Conservation (phyloP, 768 basidiomycete species). For the Lactifluus volemus region DNA sequence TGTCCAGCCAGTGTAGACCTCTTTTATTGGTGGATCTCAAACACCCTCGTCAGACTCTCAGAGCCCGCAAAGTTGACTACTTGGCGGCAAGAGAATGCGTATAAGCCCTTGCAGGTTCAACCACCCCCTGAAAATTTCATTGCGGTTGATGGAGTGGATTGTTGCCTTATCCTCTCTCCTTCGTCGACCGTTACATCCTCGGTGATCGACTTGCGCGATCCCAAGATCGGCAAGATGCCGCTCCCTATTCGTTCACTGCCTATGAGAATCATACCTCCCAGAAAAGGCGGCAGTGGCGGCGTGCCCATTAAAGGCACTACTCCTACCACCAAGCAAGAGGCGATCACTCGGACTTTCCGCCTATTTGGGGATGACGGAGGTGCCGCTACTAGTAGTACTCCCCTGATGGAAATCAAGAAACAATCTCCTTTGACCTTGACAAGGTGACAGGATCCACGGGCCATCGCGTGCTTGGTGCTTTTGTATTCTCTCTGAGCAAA, state of each 20-base stretch:
- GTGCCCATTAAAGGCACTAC: not conserved
- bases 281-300: conserved; percentile 15
- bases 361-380: conserved; percentile 22
- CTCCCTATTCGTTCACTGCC: conserved; percentile 68
- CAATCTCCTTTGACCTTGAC: conserved; percentile 87
- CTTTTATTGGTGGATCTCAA: conserved; percentile 55
- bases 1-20: conserved; percentile 49
- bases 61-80: conserved; percentile 60
- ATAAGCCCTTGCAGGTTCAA: conserved; percentile 65
- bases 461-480: conserved; percentile 23
- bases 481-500: not conserved
- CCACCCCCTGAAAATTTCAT: conserved; percentile 41
- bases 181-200: conserved; percentile 25
- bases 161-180: conserved; percentile 55
- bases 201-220: conserved; percentile 36
- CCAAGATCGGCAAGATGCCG: conserved; percentile 35
- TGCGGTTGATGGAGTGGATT: conserved; percentile 32
- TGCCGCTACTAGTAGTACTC: not conserved
- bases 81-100: conserved; percentile 58
- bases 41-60: conserved; percentile 24
- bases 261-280: conserved; percentile 34
- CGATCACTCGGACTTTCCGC: conserved; percentile 50
- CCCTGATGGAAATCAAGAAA: conserved; percentile 53
- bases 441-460: conserved; percentile 45
- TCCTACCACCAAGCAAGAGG: conserved; percentile 48